A percentile compares a stretch with the other conserved stretches of the same genome.
Evolutionary conservation across 208 protist genomes (phyloP).

Genomic region (Crithidia fasciculata): DNA sequence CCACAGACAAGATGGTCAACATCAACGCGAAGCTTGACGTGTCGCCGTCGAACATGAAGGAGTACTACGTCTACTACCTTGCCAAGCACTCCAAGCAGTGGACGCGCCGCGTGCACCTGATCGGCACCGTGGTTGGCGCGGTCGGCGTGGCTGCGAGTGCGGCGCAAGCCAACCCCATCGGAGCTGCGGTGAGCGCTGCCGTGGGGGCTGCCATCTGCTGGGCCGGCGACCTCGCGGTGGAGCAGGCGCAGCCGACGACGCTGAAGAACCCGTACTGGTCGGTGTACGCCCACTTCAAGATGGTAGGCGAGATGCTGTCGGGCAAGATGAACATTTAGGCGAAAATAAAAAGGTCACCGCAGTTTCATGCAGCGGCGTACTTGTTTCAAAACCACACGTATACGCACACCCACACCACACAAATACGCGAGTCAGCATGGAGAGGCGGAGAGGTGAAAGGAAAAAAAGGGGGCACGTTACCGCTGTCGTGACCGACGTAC

Average conservation of each 20-base stretch:
- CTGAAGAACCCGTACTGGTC: conserved; percentile 66
- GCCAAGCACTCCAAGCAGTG: conserved; percentile 59
- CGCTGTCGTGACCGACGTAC: no score
- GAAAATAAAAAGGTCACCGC: background rate
- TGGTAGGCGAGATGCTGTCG: conserved; percentile 50
- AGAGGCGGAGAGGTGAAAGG: background rate
- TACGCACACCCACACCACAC: background rate
- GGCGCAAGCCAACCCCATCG: conserved; percentile 21
- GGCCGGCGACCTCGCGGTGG: conserved; percentile 48
- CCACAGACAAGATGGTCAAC: conserved; percentile 48
- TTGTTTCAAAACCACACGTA: background rate
- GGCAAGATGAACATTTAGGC: conserved; percentile 53
- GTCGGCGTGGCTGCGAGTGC: conserved; percentile 26
- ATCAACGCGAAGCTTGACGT: conserved; percentile 56
- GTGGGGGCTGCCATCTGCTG: conserved; percentile 44
- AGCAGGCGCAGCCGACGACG: conserved; percentile 48
- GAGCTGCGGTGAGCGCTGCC: conserved; percentile 14
- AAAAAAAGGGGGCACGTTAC: background rate
- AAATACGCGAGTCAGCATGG: no score
- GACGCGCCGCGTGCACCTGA: conserved; percentile 54
- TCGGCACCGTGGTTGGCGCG: conserved; percentile 46
- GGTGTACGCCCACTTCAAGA: conserved; percentile 53
- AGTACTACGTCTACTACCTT: conserved; percentile 72
- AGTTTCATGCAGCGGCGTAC: no score
- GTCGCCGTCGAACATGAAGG: conserved; percentile 47